Conservation (phyloP, 1,284 basidiomycete species). For the Rhodotorula glutinis region DNA sequence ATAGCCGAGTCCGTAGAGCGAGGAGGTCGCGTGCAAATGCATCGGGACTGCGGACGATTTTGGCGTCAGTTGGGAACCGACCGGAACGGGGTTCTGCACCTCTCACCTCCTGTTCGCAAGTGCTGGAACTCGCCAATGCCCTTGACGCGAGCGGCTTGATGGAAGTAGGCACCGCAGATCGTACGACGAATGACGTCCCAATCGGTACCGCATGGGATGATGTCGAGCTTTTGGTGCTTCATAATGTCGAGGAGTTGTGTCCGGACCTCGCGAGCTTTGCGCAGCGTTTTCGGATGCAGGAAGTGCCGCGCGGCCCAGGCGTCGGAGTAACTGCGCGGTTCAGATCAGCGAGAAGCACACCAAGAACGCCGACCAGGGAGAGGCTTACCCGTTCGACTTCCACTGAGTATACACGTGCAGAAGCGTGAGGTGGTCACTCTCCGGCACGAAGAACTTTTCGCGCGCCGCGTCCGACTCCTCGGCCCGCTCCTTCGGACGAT, state of each 20-base stretch:
- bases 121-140: conserved; percentile 99
- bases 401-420: conserved; percentile 97
- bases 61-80: too few relatives aligned
- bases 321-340: conserved; percentile 67
- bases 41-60: conserved; percentile 58
- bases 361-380: background rate
- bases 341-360: background rate
- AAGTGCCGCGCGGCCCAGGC: conserved; percentile 94
- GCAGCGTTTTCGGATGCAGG: conserved; percentile 88
- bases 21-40: conserved; percentile 92
- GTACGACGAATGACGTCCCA: conserved; percentile 95
- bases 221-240: conserved; percentile 92
- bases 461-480: conserved; percentile 86
- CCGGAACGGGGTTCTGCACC: background rate
- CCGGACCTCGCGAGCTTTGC: conserved; percentile 95
- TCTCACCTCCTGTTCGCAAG: conserved; percentile 68
- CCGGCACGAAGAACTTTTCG: conserved; percentile 97
- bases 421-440: conserved; percentile 93
- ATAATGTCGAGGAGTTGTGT: conserved; percentile 96
- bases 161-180: conserved; percentile 97
- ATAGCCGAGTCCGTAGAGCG: conserved; percentile 94
- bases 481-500: conserved; percentile 48
- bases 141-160: conserved; percentile 95
- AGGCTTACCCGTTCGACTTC: conserved; percentile 77
- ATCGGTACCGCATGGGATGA: conserved; percentile 87